Evolutionary conservation across 371 early-diverging fungal species (phyloP).

Genomic region (Enterospora canceri): DNA sequence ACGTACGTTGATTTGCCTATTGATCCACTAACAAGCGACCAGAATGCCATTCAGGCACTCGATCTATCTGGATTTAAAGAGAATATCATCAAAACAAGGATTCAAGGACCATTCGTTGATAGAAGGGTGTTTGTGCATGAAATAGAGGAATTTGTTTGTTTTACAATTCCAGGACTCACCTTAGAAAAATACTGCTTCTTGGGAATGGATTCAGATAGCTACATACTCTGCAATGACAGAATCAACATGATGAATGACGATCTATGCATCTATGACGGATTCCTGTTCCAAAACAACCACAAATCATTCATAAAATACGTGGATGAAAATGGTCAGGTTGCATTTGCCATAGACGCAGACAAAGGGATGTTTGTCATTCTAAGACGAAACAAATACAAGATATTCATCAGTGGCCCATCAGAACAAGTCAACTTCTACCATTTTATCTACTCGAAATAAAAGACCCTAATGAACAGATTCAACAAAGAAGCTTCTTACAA

Average conservation of each 20-base stretch:
- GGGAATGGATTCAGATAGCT: slow-evolving; percentile 8
- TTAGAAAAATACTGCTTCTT: slow-evolving; percentile 10
- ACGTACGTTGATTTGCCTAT: slow-evolving; percentile 10
- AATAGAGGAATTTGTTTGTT: slow-evolving; percentile 1
- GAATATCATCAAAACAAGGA: not conserved
- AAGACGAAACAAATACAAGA: not conserved
- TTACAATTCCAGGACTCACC: slow-evolving; percentile 14
- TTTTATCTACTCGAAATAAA: slow-evolving; percentile 13
- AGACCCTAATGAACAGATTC: not conserved
- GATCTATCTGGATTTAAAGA: slow-evolving; percentile 4
- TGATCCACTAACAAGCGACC: not conserved
- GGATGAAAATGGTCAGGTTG: slow-evolving; percentile 11
- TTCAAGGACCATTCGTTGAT: slow-evolving; percentile 29
- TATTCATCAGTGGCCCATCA: not conserved
- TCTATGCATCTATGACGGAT: slow-evolving; percentile 20
- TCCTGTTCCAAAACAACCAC: not conserved
- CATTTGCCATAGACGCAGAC: slow-evolving; percentile 1
- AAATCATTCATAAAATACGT: slow-evolving; percentile 9
- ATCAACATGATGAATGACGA: slow-evolving; percentile 23
- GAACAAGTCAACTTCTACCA: slow-evolving; percentile 1
- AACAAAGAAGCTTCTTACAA: too few relatives aligned
- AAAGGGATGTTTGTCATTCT: not conserved
- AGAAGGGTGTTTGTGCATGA: slow-evolving; percentile 13
- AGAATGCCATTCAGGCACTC: too few relatives aligned
- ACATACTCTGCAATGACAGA: slow-evolving; percentile 45